A percentile compares a stretch with the other conserved stretches of the same genome.
These are phyloP conservation scores for Trifolium repens DNA, from an alignment of 306 rosid species.

Conservation along the genomic window DNA sequence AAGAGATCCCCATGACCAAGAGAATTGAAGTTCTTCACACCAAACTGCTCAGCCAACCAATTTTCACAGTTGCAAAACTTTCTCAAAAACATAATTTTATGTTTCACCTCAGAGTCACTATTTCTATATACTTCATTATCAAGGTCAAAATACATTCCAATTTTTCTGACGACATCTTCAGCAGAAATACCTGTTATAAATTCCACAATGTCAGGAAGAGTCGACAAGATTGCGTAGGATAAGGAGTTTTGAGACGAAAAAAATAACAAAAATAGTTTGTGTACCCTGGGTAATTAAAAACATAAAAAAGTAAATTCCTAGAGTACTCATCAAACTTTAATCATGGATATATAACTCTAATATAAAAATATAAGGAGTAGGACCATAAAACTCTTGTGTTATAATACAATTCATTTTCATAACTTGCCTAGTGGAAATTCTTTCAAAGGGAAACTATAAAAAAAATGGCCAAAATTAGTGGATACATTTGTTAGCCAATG, in stretches of 20 bases:
- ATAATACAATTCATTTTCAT: slow-evolving; percentile 19
- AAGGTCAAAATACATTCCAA: slow-evolving; percentile 58
- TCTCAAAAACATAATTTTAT: slow-evolving; percentile 53
- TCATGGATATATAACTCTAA: slow-evolving; percentile 4
- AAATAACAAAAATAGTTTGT: slow-evolving; percentile 1
- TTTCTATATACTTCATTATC: slow-evolving; percentile 47
- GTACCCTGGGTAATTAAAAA: slow-evolving; percentile 7
- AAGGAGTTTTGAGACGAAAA: background rate
- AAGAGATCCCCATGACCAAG: slow-evolving; percentile 85
- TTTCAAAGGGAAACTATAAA: slow-evolving; percentile 25
- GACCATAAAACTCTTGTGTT: slow-evolving; percentile 7
- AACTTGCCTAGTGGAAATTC: slow-evolving; percentile 12
- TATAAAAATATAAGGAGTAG: slow-evolving; percentile 25
- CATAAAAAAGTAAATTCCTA: slow-evolving; percentile 23
- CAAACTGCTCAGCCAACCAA: slow-evolving; percentile 76
- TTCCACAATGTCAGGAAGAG: slow-evolving; percentile 28
- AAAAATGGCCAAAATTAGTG: slow-evolving; percentile 3
- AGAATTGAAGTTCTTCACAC: slow-evolving; percentile 63
- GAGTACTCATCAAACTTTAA: background rate
- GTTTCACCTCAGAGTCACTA: slow-evolving; percentile 45
- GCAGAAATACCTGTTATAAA: slow-evolving; percentile 61
- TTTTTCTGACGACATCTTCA: slow-evolving; percentile 65
- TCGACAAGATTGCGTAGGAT: slow-evolving; percentile 28
- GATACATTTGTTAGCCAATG: slow-evolving; percentile 29
- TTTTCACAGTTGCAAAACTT: slow-evolving; percentile 70